phyloP scores from a whole-genome alignment of 768 basidiomycete species.

The Phylloporus sp. region DNA sequence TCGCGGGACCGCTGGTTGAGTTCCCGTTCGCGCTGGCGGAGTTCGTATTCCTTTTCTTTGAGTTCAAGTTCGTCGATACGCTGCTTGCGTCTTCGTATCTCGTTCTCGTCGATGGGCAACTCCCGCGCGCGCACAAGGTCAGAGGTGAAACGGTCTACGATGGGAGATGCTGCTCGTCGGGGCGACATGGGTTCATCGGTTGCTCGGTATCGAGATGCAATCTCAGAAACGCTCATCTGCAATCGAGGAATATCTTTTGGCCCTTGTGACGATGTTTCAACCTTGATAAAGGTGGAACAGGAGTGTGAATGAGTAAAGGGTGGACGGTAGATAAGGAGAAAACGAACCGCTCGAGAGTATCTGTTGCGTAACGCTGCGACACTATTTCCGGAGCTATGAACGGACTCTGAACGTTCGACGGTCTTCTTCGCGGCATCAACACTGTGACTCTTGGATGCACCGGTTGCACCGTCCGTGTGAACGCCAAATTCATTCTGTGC shows the following conservation, averaged over 20 bases:
- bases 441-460: constrained; percentile 25
- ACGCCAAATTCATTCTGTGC: constrained; percentile 35
- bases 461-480: constrained; percentile 15
- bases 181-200: constrained; percentile 42
- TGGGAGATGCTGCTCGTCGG: constrained; percentile 35
- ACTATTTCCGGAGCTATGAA: constrained; percentile 50
- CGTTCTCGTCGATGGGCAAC: constrained; percentile 16
- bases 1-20: constrained; percentile 51
- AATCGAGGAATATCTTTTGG: constrained; percentile 62
- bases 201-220: constrained; percentile 61
- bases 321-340: not conserved
- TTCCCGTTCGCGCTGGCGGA: constrained; percentile 52
- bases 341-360: constrained; percentile 54
- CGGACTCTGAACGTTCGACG: constrained; percentile 52
- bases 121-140: constrained; percentile 23
- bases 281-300: constrained; percentile 31
- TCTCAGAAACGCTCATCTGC: constrained; percentile 57
- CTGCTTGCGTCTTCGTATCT: constrained; percentile 33
- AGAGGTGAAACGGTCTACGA: constrained; percentile 23
- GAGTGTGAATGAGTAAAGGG: constrained; percentile 2
- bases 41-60: constrained; percentile 51
- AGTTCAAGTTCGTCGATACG: constrained; percentile 50
- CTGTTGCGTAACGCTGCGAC: constrained; percentile 69
- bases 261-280: constrained; percentile 49
- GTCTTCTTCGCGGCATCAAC: constrained; percentile 31